Evolutionary conservation across 345 rosid genomes (phyloP), one percentile per base, ranked within the genome.

Genomic region (Clausena lansium): DNA sequence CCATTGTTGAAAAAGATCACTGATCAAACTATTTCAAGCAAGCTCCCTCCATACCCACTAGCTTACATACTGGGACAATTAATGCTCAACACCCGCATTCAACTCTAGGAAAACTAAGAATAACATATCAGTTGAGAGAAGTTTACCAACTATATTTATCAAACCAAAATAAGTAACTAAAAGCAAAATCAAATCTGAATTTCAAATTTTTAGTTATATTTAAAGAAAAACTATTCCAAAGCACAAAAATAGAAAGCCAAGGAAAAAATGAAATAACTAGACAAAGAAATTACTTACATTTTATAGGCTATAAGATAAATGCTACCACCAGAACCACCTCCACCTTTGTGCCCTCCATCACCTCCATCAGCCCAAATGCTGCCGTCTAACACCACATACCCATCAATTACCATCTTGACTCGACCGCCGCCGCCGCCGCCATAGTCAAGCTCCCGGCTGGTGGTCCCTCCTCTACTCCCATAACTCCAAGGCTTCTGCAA

Each of bases 291-390:
- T 55, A 66, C 74, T 92, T 96, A 94, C 99, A 94, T 94, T 84
- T 88, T 97, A 77, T 85, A 71, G 14, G 98, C 91, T 83, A 76
- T 86, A 75, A 97, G 79, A 77, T 60, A 78, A 84, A 97, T 85
- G 83, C 98, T 93, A 50, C 99, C 99, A 74, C 98, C 99, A 71
- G 98, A 87, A 15, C 99, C 99, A 60, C 99, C 99, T 28, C 98
- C 99, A 25, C 99, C 99, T 76, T 88, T 91, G 74, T 36, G 80
- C 71, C 98, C 97, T 57, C 96, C 98, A 78, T 89, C 85, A 57
- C 85, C 98, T 57, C 99, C 99, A 47, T 94, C 91, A 17, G 98
- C 98, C 89, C 87, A 84, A 77, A 97, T 52, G 79, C 76, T 83
- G 63, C 94, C 99, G 45, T 93, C 89, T 74, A 97, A 87, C 65